Conservation (phyloP, 805 yeast species). For the Aciculoconidium aculeatum region DNA sequence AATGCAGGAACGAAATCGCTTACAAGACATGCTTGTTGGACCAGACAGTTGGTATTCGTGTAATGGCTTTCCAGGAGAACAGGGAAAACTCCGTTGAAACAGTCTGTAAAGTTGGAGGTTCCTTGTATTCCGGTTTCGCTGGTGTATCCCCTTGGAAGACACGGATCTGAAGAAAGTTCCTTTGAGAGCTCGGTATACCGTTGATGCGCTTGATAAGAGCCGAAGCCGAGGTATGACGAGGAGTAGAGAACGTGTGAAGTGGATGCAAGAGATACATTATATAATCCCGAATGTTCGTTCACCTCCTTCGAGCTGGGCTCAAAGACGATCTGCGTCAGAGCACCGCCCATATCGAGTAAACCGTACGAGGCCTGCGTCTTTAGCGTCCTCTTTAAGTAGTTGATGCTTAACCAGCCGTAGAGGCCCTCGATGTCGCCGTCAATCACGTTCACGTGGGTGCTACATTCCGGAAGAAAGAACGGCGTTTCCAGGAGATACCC, state of each 20-base stretch:
- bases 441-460: constrained; percentile 50
- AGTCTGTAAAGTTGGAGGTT: constrained; percentile 43
- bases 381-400: constrained; percentile 46
- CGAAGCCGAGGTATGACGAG: constrained; percentile 55
- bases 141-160: constrained; percentile 46
- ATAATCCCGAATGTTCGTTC: constrained; percentile 39
- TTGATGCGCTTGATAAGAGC: constrained; percentile 50
- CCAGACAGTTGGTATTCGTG: constrained; percentile 20
- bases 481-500: constrained; percentile 43
- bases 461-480: constrained; percentile 58
- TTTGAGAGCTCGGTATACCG: constrained; percentile 38
- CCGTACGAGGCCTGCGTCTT: constrained; percentile 48
- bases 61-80: constrained; percentile 33
- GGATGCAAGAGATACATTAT: too few relatives aligned
- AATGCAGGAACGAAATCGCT: constrained; percentile 50
- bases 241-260: too few relatives aligned
- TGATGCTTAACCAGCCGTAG: constrained; percentile 62
- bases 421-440: constrained; percentile 65
- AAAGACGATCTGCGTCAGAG: constrained; percentile 60
- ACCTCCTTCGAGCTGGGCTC: constrained; percentile 47
- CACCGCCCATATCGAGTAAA: constrained; percentile 58
- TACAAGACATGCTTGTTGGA: constrained; percentile 41
- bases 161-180: constrained; percentile 58
- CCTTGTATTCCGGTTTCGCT: constrained; percentile 33
- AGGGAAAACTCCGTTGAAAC: constrained; percentile 44